Conservation (phyloP, 352 stramenopile species). For the Phytophthora idaei region DNA sequence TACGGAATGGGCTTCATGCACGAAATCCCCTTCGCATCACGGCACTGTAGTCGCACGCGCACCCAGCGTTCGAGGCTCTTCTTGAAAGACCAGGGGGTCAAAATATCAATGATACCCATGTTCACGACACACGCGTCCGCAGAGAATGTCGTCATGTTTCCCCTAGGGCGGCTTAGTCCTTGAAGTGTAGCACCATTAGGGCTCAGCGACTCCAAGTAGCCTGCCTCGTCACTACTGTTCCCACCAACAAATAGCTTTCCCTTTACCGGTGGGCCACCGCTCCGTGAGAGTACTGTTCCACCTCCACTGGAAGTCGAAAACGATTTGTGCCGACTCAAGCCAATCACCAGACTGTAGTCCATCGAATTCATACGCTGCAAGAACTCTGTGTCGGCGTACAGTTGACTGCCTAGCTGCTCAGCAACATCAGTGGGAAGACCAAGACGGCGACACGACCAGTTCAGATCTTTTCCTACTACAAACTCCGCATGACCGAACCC, state of each 20-base stretch:
- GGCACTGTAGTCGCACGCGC: slow-evolving; percentile 80
- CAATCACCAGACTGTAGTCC: slow-evolving; percentile 97
- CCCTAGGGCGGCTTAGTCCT: slow-evolving; percentile 28
- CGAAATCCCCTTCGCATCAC: slow-evolving; percentile 79
- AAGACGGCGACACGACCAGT: slow-evolving; percentile 84
- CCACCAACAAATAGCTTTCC: slow-evolving; percentile 38
- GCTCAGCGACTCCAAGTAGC: slow-evolving; percentile 66
- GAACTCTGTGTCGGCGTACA: slow-evolving; percentile 93
- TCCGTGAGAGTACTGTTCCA: slow-evolving; percentile 39
- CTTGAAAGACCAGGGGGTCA: slow-evolving; percentile 94
- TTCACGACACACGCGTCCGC: slow-evolving; percentile 87
- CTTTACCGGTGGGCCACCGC: slow-evolving; percentile 37
- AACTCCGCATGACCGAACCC: slow-evolving; percentile 78
- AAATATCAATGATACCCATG: slow-evolving; percentile 98
- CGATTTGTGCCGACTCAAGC: slow-evolving; percentile 72
- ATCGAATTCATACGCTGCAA: slow-evolving; percentile 96
- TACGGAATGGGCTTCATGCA: slow-evolving; percentile 85
- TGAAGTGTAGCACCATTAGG: slow-evolving; percentile 46
- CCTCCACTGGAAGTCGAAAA: slow-evolving; percentile 44
- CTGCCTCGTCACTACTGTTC: slow-evolving; percentile 43
- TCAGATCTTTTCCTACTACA: slow-evolving; percentile 86
- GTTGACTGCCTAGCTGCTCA: slow-evolving; percentile 77
- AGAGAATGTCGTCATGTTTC: slow-evolving; percentile 50
- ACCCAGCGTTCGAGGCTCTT: slow-evolving; percentile 93
- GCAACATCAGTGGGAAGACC: slow-evolving; percentile 73